Percentiles rank a stretch among this genome's conserved stretches.
Evolutionary conservation across 805 yeast species (phyloP).

Genomic region (Candida schatavii): DNA sequence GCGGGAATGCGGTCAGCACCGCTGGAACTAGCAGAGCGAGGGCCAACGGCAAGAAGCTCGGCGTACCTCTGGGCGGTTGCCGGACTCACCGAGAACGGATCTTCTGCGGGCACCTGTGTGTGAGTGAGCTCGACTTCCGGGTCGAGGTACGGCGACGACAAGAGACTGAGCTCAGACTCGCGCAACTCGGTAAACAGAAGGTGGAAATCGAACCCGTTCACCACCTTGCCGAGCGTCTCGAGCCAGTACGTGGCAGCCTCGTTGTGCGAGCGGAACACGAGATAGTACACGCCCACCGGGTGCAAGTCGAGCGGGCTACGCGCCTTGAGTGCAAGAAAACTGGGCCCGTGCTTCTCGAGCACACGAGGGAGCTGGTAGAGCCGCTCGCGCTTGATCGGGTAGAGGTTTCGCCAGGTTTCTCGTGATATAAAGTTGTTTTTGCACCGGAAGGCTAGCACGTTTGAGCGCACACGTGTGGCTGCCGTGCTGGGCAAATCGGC

Average conservation of each 20-base stretch:
- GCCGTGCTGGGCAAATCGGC: conserved; percentile 17
- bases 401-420: conserved; percentile 39
- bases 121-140: conserved; percentile 1
- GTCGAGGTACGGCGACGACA: conserved; percentile 30
- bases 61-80: neutral
- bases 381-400: conserved; percentile 33
- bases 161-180: conserved; percentile 16
- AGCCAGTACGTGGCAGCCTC: conserved; percentile 52
- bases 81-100: neutral
- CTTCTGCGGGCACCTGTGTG: neutral
- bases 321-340: conserved; percentile 45
- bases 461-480: conserved; percentile 14
- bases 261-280: conserved; percentile 45
- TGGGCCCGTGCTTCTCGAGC: conserved; percentile 18
- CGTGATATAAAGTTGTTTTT: conserved; percentile 34
- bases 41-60: neutral
- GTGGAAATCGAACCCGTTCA: conserved; percentile 50
- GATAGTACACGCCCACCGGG: conserved; percentile 49
- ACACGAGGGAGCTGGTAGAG: conserved; percentile 20
- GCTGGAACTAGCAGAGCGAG: too few relatives aligned
- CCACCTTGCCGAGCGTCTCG: conserved; percentile 46
- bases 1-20: too few relatives aligned
- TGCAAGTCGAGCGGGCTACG: conserved; percentile 45
- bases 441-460: conserved; percentile 37
- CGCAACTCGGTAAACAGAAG: conserved; percentile 38